phyloP scores from a whole-genome alignment of 2,329 filamentous ascomycete genomes.

The Exophiala sp. region DNA sequence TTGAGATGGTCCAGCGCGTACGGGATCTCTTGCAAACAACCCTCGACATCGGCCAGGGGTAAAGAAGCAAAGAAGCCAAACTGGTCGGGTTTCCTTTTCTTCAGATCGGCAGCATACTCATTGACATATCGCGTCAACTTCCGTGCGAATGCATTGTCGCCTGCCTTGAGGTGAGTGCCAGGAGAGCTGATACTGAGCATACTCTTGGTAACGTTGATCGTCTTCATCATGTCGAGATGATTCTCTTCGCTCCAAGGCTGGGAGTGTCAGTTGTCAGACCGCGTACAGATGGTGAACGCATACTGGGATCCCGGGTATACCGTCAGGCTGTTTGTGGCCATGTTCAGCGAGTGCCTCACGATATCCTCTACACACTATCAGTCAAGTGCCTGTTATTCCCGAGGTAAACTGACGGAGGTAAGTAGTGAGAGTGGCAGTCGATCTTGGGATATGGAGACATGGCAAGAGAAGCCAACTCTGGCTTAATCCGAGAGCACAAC shows the following conservation, averaged over 20 bases:
- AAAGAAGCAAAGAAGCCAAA: constrained; percentile 52
- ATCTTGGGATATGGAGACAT: constrained; percentile 25
- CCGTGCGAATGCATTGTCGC: constrained; percentile 35
- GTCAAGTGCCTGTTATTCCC: neutral
- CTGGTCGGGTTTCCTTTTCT: constrained; percentile 30
- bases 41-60: constrained; percentile 47
- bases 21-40: constrained; percentile 46
- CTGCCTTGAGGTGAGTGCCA: constrained; percentile 44
- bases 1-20: constrained; percentile 36
- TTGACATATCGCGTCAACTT: constrained; percentile 38
- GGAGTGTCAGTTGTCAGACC: constrained; percentile 8
- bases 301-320: constrained; percentile 26
- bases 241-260: constrained; percentile 42
- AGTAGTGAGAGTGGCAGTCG: constrained; percentile 27
- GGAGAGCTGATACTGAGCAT: constrained; percentile 53
- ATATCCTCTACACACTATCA: constrained; percentile 15
- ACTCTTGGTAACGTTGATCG: constrained; percentile 46
- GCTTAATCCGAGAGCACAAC: neutral
- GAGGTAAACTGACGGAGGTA: constrained; percentile 16
- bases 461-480: neutral
- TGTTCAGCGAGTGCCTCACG: constrained; percentile 24
- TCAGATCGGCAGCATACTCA: constrained; percentile 30
- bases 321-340: constrained; percentile 26
- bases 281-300: neutral
- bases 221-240: constrained; percentile 49